Evolutionary conservation across 1,284 basidiomycete species (phyloP).

Genomic region (Papiliotrema flavescens): DNA sequence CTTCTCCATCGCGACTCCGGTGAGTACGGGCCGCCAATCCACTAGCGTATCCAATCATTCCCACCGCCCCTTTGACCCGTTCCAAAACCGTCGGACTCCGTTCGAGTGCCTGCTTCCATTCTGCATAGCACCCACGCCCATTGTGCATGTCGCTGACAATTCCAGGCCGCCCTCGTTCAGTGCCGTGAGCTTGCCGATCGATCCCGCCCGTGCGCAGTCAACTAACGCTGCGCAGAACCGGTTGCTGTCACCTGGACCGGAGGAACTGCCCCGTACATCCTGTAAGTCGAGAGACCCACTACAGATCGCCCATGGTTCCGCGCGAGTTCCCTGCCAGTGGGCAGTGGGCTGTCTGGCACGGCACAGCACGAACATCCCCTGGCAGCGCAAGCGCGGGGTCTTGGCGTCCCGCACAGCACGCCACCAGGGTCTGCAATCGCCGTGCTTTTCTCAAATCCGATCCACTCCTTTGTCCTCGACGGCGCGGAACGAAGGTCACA

Average conservation of each 20-base stretch:
- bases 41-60: not conserved
- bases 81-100: not conserved
- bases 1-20: slow-evolving; percentile 38
- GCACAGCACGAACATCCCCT: no score
- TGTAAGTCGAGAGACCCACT: slow-evolving; percentile 42
- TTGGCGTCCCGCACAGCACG: no score
- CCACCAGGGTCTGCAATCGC: no score
- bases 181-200: slow-evolving; percentile 33
- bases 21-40: slow-evolving; percentile 19
- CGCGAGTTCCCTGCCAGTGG: no score
- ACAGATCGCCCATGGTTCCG: no score
- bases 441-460: no score
- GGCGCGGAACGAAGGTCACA: no score
- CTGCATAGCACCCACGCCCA: no score
- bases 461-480: no score
- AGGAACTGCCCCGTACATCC: slow-evolving; percentile 37
- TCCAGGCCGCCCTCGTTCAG: slow-evolving; percentile 32
- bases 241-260: slow-evolving; percentile 29
- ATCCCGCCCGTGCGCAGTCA: not conserved
- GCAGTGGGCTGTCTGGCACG: no score
- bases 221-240: slow-evolving; percentile 28
- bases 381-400: no score
- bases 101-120: not conserved
- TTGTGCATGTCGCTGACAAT: slow-evolving; percentile 8
- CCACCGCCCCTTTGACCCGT: not conserved